Evolutionary conservation across 495 filamentous ascomycete genomes (phyloP).

Genomic region (Penicillium samsonianum): DNA sequence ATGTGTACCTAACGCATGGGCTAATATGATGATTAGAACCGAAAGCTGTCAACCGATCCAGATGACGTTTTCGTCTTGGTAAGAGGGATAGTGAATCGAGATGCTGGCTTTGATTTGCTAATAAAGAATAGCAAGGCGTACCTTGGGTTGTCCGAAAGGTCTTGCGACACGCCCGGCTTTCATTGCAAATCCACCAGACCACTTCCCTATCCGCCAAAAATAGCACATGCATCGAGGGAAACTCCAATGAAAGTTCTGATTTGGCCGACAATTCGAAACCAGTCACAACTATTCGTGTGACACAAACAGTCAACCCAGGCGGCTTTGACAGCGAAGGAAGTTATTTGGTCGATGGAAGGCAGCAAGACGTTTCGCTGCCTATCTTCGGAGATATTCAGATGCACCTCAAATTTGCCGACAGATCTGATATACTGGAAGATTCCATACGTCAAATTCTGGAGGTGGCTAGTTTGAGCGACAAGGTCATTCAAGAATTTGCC

Average conservation of each 20-base stretch:
- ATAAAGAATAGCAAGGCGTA: constrained; percentile 22
- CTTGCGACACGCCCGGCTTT: constrained; percentile 18
- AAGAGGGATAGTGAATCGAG: neutral
- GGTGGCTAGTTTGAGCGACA: constrained; percentile 6
- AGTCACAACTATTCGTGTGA: constrained; percentile 18
- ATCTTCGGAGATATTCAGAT: constrained; percentile 25
- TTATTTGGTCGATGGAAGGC: constrained; percentile 17
- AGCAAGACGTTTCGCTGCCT: constrained; percentile 15
- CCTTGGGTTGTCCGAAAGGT: constrained; percentile 23
- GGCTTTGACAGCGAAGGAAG: constrained; percentile 19
- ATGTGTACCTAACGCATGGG: neutral
- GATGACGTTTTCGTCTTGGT: constrained; percentile 23
- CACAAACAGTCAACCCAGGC: constrained; percentile 22
- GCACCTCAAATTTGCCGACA: constrained; percentile 14
- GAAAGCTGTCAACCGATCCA: constrained; percentile 24
- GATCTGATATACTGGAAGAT: constrained; percentile 11
- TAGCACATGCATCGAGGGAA: neutral
- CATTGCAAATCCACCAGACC: constrained; percentile 19
- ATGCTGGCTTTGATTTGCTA: neutral
- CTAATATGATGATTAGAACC: constrained; percentile 15
- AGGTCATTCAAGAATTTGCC: constrained; percentile 24
- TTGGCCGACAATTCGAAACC: neutral
- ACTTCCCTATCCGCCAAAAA: neutral
- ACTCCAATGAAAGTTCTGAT: neutral
- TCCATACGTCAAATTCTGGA: constrained; percentile 6